Conservation (phyloP, 805 yeast species). For the Kodamaea sagamina region DNA sequence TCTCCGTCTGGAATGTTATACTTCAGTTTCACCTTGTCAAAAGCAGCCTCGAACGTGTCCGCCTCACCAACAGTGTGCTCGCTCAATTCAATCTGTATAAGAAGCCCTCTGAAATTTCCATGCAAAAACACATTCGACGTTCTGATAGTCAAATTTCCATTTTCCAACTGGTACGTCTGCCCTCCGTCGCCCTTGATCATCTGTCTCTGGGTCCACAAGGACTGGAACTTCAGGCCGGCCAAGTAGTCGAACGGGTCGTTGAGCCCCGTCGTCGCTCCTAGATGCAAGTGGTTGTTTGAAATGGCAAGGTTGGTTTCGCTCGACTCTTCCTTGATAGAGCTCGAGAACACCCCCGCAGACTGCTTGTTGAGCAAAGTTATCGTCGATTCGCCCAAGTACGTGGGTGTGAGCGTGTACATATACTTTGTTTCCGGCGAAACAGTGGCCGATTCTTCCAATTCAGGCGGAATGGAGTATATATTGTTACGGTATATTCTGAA, state of each 20-base stretch:
- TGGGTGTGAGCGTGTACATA: conserved; percentile 51
- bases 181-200: conserved; percentile 77
- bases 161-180: conserved; percentile 56
- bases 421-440: conserved; percentile 43
- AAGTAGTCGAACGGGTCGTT: conserved; percentile 60
- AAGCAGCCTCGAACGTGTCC: conserved; percentile 16
- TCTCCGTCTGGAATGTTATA: conserved; percentile 44
- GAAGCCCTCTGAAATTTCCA: conserved; percentile 70
- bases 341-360: conserved; percentile 38
- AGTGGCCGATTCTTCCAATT: conserved; percentile 26
- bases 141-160: conserved; percentile 54
- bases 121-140: conserved; percentile 73
- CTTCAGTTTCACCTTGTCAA: conserved; percentile 30
- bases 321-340: conserved; percentile 30
- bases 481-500: conserved; percentile 69
- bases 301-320: conserved; percentile 27
- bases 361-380: conserved; percentile 50
- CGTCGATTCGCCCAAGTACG: conserved; percentile 49
- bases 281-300: conserved; percentile 42
- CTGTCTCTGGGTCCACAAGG: conserved; percentile 72
- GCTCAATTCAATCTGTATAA: conserved; percentile 55
- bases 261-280: conserved; percentile 56
- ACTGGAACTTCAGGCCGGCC: conserved; percentile 57
- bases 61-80: conserved; percentile 18
- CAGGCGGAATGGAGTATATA: conserved; percentile 50